Conservation (phyloP, 768 basidiomycete species). For the Mycena pura region DNA sequence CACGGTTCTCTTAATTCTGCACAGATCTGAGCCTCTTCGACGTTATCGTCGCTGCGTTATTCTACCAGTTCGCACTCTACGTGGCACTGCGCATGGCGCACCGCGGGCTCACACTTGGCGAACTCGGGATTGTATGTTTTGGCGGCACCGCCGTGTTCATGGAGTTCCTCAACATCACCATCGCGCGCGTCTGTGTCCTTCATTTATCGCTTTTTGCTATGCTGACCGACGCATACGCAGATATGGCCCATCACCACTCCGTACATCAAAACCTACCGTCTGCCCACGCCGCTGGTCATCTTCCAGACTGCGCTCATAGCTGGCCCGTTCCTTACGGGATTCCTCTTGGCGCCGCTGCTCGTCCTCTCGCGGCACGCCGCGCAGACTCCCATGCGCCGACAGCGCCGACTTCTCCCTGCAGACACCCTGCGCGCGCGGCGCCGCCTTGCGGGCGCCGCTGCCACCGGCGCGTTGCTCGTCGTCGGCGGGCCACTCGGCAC, state of each 20-base stretch:
- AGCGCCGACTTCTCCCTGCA: slow-evolving; percentile 86
- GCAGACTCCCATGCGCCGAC: slow-evolving; percentile 80
- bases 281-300: slow-evolving; percentile 89
- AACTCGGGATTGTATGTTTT: slow-evolving; percentile 87
- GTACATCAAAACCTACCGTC: slow-evolving; percentile 89
- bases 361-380: slow-evolving; percentile 92
- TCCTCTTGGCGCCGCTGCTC: slow-evolving; percentile 92
- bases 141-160: slow-evolving; percentile 87
- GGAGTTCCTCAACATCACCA: slow-evolving; percentile 86
- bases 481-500: slow-evolving; percentile 85
- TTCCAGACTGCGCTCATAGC: slow-evolving; percentile 94
- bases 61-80: slow-evolving; percentile 93
- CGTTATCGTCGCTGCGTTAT: slow-evolving; percentile 70
- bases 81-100: slow-evolving; percentile 88
- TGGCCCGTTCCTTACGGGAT: slow-evolving; percentile 91
- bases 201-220: neutral
- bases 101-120: slow-evolving; percentile 94
- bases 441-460: slow-evolving; percentile 85
- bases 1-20: neutral
- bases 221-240: slow-evolving; percentile 44
- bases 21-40: slow-evolving; percentile 84
- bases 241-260: slow-evolving; percentile 81
- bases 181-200: slow-evolving; percentile 66
- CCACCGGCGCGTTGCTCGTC: slow-evolving; percentile 75
- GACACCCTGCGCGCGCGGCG: slow-evolving; percentile 85